These are phyloP conservation scores for Ceratocystis smalleyi DNA, from an alignment of 2,329 filamentous ascomycete species.

Conservation along the genomic window DNA sequence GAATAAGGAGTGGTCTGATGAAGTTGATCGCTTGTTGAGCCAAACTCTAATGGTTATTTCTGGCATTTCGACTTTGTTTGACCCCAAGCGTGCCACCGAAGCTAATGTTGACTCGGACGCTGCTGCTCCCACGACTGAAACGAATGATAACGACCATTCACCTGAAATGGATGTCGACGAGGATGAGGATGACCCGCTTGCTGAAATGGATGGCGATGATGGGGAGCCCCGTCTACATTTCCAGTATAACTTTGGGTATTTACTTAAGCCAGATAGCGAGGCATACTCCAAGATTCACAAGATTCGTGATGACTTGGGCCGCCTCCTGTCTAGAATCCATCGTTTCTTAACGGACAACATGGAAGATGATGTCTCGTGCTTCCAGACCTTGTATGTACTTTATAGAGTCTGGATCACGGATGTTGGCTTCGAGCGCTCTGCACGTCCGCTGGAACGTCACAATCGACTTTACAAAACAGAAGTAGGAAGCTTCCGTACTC, in stretches of 20 bases:
- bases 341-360: conserved; percentile 67
- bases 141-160: conserved; percentile 30
- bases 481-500: conserved; percentile 85
- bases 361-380: conserved; percentile 90
- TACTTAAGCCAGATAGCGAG: conserved; percentile 39
- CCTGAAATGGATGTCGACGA: conserved; percentile 28
- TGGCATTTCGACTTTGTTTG: conserved; percentile 78
- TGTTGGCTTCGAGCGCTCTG: conserved; percentile 88
- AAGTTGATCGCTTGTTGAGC: conserved; percentile 78
- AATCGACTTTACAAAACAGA: conserved; percentile 73
- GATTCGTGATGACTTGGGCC: conserved; percentile 64
- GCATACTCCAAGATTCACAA: conserved; percentile 65
- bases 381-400: conserved; percentile 79
- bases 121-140: conserved; percentile 30
- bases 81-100: conserved; percentile 52
- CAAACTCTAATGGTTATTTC: conserved; percentile 79
- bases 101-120: conserved; percentile 25
- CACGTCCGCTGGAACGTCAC: conserved; percentile 80
- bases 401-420: conserved; percentile 97
- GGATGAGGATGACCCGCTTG: conserved; percentile 39
- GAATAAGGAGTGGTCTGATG: conserved; percentile 98
- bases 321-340: conserved; percentile 70
- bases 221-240: conserved; percentile 76
- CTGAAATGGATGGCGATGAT: conserved; percentile 51
- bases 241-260: conserved; percentile 75